phyloP scores from a whole-genome alignment of 2,329 filamentous ascomycete genomes.

The Tolypocladium album region DNA sequence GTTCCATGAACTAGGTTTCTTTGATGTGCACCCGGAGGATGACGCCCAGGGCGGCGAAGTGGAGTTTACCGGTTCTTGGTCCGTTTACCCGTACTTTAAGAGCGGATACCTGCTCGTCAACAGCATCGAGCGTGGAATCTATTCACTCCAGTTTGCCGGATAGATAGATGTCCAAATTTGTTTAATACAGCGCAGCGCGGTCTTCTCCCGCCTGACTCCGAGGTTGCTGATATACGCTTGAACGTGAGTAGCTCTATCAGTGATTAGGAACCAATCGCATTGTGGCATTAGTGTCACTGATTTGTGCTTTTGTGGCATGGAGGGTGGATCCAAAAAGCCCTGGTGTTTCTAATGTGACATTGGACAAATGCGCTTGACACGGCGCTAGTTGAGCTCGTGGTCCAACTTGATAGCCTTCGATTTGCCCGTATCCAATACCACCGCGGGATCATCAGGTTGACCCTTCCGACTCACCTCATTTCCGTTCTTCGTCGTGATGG shows the following conservation, averaged over 20 bases:
- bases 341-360: not conserved
- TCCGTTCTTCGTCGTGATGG: slow-evolving; percentile 28
- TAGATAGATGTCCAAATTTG: not conserved
- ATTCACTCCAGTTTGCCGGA: slow-evolving; percentile 21
- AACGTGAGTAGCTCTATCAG: not conserved
- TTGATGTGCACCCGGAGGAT: slow-evolving; percentile 36
- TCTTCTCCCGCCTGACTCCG: not conserved
- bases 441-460: slow-evolving; percentile 28
- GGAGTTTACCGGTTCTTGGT: slow-evolving; percentile 33
- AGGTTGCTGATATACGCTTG: not conserved
- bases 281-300: not conserved
- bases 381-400: slow-evolving; percentile 25
- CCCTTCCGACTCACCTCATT: slow-evolving; percentile 30
- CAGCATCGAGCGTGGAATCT: slow-evolving; percentile 36
- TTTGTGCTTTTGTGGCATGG: too few species aligned
- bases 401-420: slow-evolving; percentile 29
- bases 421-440: slow-evolving; percentile 30
- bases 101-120: slow-evolving; percentile 35
- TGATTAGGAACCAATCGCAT: not conserved
- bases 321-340: not conserved
- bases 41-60: slow-evolving; percentile 32
- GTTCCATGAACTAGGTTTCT: slow-evolving; percentile 31
- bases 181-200: not conserved
- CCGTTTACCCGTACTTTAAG: slow-evolving; percentile 33
- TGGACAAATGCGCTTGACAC: not conserved